Percentiles rank a stretch among this genome's conserved stretches.
Conservation (phyloP, 2,329 filamentous ascomycete species). For the Penicillium sp. region DNA sequence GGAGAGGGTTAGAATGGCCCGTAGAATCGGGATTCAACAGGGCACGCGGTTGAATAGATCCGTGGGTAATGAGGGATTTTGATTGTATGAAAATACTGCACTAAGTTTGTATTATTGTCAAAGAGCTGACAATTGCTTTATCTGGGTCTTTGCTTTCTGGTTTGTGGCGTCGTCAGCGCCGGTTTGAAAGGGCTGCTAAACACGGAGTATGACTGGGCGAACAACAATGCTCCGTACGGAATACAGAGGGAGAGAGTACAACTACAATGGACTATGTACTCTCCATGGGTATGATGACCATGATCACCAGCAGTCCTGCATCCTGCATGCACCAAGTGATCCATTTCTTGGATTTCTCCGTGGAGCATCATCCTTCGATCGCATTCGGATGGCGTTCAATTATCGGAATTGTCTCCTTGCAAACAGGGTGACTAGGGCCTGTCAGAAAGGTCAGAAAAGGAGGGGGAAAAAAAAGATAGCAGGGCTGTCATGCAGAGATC, state of each 20-base stretch:
- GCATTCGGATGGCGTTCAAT: conserved; percentile 2
- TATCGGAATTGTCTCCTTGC: conserved; percentile 10
- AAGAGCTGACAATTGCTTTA: neutral
- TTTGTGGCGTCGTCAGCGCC: conserved; percentile 3
- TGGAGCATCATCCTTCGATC: neutral
- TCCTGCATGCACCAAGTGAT: neutral
- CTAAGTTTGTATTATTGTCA: neutral
- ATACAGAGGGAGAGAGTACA: too few species aligned
- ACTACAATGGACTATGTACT: neutral
- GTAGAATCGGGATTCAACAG: neutral
- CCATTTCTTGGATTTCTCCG: neutral
- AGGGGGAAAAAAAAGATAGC: too few species aligned
- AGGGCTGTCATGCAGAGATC: conserved; percentile 14
- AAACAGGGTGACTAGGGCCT: neutral
- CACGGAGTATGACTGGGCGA: neutral
- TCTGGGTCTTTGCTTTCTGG: neutral
- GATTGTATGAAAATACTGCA: neutral
- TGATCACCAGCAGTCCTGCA: neutral
- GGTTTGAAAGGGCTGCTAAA: neutral
- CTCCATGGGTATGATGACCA: neutral
- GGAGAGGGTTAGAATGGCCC: neutral
- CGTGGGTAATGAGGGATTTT: neutral
- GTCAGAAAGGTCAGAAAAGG: neutral
- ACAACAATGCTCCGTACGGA: neutral
- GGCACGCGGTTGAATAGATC: neutral